A percentile compares a stretch with the other conserved stretches of the same genome.
Evolutionary conservation across 768 basidiomycete species (phyloP).

Genomic region (Glaciozyma martinii): DNA sequence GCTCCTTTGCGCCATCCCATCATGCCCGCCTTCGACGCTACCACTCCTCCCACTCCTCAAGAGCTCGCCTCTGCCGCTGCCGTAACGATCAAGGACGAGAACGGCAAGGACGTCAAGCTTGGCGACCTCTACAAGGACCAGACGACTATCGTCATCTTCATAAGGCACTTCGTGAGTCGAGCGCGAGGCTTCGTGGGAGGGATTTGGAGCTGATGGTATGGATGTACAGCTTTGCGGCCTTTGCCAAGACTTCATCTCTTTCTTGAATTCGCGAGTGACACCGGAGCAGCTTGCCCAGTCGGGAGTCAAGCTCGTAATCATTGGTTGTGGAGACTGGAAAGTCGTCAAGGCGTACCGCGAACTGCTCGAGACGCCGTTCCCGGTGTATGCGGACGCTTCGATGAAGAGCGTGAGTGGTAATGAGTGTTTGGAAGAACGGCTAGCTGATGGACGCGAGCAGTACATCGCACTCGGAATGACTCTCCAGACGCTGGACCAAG

Average conservation of each 20-base stretch:
- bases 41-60: conserved; percentile 47
- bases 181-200: background rate
- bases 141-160: conserved; percentile 68
- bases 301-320: conserved; percentile 21
- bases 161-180: conserved; percentile 69
- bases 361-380: conserved; percentile 7
- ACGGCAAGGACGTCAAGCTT: conserved; percentile 58
- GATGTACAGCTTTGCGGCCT: background rate
- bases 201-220: background rate
- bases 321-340: conserved; percentile 18
- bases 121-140: conserved; percentile 50
- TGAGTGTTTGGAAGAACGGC: background rate
- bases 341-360: conserved; percentile 16
- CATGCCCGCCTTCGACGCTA: background rate
- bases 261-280: conserved; percentile 13
- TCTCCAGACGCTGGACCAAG: conserved; percentile 36
- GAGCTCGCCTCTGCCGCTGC: conserved; percentile 57
- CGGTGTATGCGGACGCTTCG: conserved; percentile 18
- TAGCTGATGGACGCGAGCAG: background rate
- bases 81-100: conserved; percentile 57
- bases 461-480: conserved; percentile 1
- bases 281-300: conserved; percentile 25
- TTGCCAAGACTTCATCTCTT: conserved; percentile 7
- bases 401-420: conserved; percentile 10
- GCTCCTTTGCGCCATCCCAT: no score